phyloP scores from a whole-genome alignment of 208 protist genomes.

The Acanthamoeba castellanii region DNA sequence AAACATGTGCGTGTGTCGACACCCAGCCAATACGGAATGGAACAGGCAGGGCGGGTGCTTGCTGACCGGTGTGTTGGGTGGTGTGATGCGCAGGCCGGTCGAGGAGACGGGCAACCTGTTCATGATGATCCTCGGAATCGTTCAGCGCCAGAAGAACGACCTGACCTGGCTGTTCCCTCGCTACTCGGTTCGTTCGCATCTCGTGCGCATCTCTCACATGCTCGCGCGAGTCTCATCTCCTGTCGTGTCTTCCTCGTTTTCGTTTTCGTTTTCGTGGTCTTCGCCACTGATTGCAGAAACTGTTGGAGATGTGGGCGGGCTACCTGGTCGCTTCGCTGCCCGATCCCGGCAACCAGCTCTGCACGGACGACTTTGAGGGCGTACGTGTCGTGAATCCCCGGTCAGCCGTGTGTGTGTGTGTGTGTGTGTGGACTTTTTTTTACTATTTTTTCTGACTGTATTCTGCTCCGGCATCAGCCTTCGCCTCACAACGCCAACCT shows the following conservation, averaged over 20 bases:
- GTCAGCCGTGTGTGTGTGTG: too few relatives aligned
- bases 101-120: constrained; percentile 83
- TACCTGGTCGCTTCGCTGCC: constrained; percentile 76
- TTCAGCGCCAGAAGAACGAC: constrained; percentile 31
- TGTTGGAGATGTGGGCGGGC: constrained; percentile 76
- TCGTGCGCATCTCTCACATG: background rate
- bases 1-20: constrained; percentile 72
- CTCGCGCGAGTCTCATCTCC: background rate
- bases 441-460: background rate
- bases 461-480: background rate
- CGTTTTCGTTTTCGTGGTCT: background rate
- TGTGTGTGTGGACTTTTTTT: background rate
- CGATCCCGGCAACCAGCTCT: constrained; percentile 83
- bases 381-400: constrained; percentile 15
- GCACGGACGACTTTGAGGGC: constrained; percentile 84
- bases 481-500: constrained; percentile 81
- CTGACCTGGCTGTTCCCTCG: constrained; percentile 21
- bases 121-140: constrained; percentile 71
- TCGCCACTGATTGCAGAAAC: background rate
- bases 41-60: too few relatives aligned
- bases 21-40: too few relatives aligned
- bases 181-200: background rate
- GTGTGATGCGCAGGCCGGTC: constrained; percentile 35
- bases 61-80: too few relatives aligned
- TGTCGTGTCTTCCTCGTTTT: background rate